Evolutionary conservation across 768 basidiomycete genomes (phyloP).

Genomic region (Russula ochroleuca): DNA sequence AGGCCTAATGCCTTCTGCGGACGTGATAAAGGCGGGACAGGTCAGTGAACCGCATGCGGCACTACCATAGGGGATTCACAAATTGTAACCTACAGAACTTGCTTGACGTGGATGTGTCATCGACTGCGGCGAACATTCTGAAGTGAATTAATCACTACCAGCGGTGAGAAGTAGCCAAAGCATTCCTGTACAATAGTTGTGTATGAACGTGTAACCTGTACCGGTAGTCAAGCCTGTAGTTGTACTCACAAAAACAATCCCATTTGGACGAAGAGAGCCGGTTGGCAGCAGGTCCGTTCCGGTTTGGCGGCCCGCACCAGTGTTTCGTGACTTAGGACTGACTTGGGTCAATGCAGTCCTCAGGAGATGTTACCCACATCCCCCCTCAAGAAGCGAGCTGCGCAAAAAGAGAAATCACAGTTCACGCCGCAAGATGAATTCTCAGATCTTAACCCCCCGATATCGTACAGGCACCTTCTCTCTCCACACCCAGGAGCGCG

Average conservation of each 20-base stretch:
- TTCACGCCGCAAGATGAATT: constrained; percentile 38
- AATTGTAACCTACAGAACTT: constrained; percentile 29
- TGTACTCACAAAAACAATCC: too few relatives aligned
- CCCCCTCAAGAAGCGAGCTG: constrained; percentile 15
- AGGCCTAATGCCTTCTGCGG: constrained; percentile 72
- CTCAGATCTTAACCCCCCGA: constrained; percentile 56
- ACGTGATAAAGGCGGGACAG: constrained; percentile 72
- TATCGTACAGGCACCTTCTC: constrained; percentile 77
- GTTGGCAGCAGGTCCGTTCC: too few relatives aligned
- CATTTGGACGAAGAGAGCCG: too few relatives aligned
- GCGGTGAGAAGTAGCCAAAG: not conserved
- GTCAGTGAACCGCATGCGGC: constrained; percentile 35
- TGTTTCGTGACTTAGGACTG: too few relatives aligned
- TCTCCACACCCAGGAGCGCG: constrained; percentile 62
- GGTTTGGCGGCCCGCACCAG: too few relatives aligned
- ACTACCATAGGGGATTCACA: not conserved
- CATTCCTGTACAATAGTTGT: not conserved
- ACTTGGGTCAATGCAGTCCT: too few relatives aligned
- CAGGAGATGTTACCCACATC: constrained; percentile 17
- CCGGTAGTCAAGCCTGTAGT: too few relatives aligned
- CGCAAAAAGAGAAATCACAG: constrained; percentile 16
- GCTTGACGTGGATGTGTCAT: constrained; percentile 35
- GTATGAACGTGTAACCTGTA: not conserved
- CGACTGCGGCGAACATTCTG: constrained; percentile 25
- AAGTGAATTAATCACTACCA: not conserved